Conservation (phyloP, 2,329 filamentous ascomycete genomes). For the Sphaerostilbella broomeana region DNA sequence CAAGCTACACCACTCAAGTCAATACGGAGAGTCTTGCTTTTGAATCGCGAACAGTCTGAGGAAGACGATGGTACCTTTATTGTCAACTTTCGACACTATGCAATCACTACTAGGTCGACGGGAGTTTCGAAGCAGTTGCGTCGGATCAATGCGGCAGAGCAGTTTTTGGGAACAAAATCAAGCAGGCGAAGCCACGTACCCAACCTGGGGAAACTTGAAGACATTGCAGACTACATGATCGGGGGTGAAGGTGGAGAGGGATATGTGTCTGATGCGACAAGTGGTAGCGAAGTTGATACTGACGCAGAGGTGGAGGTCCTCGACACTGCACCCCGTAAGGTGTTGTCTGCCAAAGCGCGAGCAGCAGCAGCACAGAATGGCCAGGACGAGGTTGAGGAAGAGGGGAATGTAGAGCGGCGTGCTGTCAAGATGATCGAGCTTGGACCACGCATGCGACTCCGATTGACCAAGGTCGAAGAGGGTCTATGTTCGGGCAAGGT, state of each 20-base stretch:
- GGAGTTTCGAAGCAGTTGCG: slow-evolving; percentile 80
- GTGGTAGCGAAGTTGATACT: slow-evolving; percentile 86
- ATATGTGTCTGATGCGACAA: slow-evolving; percentile 79
- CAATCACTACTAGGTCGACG: slow-evolving; percentile 82
- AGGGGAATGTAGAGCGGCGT: slow-evolving; percentile 66
- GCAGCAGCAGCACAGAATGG: slow-evolving; percentile 33
- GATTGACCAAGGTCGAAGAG: slow-evolving; percentile 93
- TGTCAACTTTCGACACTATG: slow-evolving; percentile 86
- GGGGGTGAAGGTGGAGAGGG: slow-evolving; percentile 68
- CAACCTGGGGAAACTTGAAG: slow-evolving; percentile 83
- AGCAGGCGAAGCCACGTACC: slow-evolving; percentile 66
- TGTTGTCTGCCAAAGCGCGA: slow-evolving; percentile 48
- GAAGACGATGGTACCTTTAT: slow-evolving; percentile 66
- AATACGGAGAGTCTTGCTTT: slow-evolving; percentile 83
- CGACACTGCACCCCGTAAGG: slow-evolving; percentile 56
- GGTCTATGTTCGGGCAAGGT: slow-evolving; percentile 83
- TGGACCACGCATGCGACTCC: slow-evolving; percentile 80
- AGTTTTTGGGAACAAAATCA: slow-evolving; percentile 56
- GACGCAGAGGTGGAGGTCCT: slow-evolving; percentile 91
- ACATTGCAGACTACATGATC: slow-evolving; percentile 91
- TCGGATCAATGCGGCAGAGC: slow-evolving; percentile 78
- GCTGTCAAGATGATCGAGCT: slow-evolving; percentile 90
- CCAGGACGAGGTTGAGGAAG: slow-evolving; percentile 40
- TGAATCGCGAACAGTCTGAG: slow-evolving; percentile 68
- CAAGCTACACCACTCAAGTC: slow-evolving; percentile 82